Evolutionary conservation across 2,329 filamentous ascomycete species (phyloP).

Genomic region (Pseudogymnoascus sp.): DNA sequence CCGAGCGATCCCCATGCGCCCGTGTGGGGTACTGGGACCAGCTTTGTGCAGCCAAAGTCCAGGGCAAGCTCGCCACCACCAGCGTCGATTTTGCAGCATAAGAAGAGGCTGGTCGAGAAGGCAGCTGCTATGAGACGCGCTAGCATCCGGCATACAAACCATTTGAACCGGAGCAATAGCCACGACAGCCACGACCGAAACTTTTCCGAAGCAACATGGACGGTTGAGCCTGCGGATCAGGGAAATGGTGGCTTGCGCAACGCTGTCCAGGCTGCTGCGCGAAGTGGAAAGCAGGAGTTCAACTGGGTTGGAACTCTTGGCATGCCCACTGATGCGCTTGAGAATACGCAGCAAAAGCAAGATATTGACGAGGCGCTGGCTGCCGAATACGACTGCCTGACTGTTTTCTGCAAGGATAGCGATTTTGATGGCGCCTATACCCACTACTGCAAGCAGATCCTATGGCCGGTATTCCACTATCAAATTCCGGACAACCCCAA

Average conservation of each 20-base stretch:
- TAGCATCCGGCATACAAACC: conserved; percentile 48
- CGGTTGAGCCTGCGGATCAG: conserved; percentile 74
- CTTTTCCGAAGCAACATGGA: conserved; percentile 75
- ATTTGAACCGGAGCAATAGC: conserved; percentile 48
- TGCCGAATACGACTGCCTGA: conserved; percentile 72
- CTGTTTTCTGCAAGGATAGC: conserved; percentile 80
- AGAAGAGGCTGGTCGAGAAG: conserved; percentile 44
- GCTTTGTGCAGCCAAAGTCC: conserved; percentile 60
- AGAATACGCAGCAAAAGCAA: conserved; percentile 63
- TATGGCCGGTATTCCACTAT: conserved; percentile 98
- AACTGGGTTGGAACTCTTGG: conserved; percentile 90
- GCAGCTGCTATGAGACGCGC: conserved; percentile 49
- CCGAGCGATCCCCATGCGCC: conserved; percentile 69
- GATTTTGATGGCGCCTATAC: conserved; percentile 93
- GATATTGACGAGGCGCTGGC: conserved; percentile 78
- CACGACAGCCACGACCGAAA: conserved; percentile 60
- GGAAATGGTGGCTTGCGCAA: conserved; percentile 90
- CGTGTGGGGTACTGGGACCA: conserved; percentile 54
- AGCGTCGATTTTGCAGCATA: conserved; percentile 64
- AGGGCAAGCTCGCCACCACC: conserved; percentile 67
- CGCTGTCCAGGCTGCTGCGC: conserved; percentile 69
- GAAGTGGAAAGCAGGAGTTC: conserved; percentile 63
- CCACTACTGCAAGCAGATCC: conserved; percentile 94
- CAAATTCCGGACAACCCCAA: conserved; percentile 96
- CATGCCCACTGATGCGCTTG: conserved; percentile 83